Conservation (phyloP, 1,139 yeast genomes). For the Lodderomyces pseudojiufengensis region DNA sequence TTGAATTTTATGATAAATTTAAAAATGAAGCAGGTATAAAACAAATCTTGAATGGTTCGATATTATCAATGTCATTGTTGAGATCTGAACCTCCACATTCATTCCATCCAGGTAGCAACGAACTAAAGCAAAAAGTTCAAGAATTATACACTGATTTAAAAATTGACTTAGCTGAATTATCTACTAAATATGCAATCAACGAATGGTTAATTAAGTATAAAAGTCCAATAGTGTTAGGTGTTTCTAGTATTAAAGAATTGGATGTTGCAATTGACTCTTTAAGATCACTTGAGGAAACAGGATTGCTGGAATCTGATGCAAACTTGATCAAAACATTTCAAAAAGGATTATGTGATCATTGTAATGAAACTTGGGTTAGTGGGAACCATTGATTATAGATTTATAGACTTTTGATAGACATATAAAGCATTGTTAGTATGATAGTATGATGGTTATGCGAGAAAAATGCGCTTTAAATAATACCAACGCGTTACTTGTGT, state of each 20-base stretch:
- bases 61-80: slow-evolving; percentile 82
- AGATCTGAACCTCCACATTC: slow-evolving; percentile 62
- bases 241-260: slow-evolving; percentile 60
- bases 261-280: slow-evolving; percentile 58
- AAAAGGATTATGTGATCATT: slow-evolving; percentile 49
- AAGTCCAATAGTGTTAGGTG: slow-evolving; percentile 73
- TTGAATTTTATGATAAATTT: slow-evolving; percentile 48
- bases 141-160: slow-evolving; percentile 48
- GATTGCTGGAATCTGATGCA: slow-evolving; percentile 24
- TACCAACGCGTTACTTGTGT: no score
- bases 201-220: slow-evolving; percentile 45
- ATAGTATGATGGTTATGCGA: background rate
- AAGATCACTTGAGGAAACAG: slow-evolving; percentile 38
- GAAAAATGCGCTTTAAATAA: no score
- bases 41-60: slow-evolving; percentile 72
- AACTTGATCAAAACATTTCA: slow-evolving; percentile 51
- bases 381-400: slow-evolving; percentile 47
- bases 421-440: background rate
- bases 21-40: slow-evolving; percentile 52
- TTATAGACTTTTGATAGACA: background rate
- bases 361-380: slow-evolving; percentile 70
- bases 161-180: slow-evolving; percentile 73
- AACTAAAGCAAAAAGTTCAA: slow-evolving; percentile 52
- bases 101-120: slow-evolving; percentile 79
- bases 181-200: slow-evolving; percentile 70